These are phyloP conservation scores for Medicago ruthenica DNA, from an alignment of 306 rosid genomes.

Conservation along the genomic window DNA sequence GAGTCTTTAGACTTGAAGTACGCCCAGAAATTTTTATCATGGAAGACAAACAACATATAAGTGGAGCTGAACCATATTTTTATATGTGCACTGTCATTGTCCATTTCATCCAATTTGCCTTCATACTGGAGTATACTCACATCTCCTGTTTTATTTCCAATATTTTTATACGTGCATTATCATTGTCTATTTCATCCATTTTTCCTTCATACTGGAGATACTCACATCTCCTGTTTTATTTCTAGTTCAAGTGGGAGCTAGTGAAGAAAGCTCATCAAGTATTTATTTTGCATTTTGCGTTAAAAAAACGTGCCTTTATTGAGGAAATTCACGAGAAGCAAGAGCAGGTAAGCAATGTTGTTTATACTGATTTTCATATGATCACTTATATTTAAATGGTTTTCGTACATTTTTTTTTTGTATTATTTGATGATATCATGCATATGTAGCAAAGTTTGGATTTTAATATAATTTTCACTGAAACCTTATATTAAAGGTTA, in stretches of 20 bases:
- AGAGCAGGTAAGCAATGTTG: slow-evolving; percentile 71
- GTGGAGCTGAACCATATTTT: slow-evolving; percentile 8
- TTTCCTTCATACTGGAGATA: slow-evolving; percentile 40
- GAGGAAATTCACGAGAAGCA: slow-evolving; percentile 98
- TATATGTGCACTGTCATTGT: slow-evolving; percentile 25
- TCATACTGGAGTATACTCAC: slow-evolving; percentile 44
- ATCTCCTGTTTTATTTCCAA: slow-evolving; percentile 47
- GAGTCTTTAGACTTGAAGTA: slow-evolving; percentile 9
- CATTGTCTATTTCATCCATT: slow-evolving; percentile 30
- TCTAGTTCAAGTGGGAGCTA: slow-evolving; percentile 95
- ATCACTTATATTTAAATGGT: slow-evolving; percentile 21
- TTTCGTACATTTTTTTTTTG: slow-evolving; percentile 24
- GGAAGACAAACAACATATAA: background rate
- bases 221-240: slow-evolving; percentile 45
- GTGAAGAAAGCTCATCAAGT: slow-evolving; percentile 96
- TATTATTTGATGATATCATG: slow-evolving; percentile 49
- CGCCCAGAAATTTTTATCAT: slow-evolving; percentile 13
- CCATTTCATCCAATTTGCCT: slow-evolving; percentile 33
- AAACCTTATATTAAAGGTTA: slow-evolving; percentile 91
- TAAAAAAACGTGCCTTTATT: slow-evolving; percentile 86
- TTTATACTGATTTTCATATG: slow-evolving; percentile 31
- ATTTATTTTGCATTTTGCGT: slow-evolving; percentile 83
- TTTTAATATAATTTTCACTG: slow-evolving; percentile 73
- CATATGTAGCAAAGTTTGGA: slow-evolving; percentile 57
- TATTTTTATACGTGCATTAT: slow-evolving; percentile 13